Evolutionary conservation across 352 stramenopile genomes (phyloP).

Genomic region (Plasmopara muralis): DNA sequence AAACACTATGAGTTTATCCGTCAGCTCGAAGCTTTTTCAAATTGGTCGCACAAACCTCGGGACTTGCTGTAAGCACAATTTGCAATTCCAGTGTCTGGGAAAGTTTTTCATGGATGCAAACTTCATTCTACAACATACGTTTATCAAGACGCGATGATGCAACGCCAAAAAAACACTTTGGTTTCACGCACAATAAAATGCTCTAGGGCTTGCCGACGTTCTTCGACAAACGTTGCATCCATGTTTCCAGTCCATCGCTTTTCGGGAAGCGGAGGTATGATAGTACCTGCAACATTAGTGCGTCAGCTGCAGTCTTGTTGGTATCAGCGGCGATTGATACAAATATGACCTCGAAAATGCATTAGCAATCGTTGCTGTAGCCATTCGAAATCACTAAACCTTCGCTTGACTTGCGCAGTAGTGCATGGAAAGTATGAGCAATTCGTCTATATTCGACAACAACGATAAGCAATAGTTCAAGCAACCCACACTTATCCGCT

Average conservation of each 20-base stretch:
- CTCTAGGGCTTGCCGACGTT: constrained; percentile 78
- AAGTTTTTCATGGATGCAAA: constrained; percentile 78
- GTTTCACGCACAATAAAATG: constrained; percentile 70
- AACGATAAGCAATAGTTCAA: background rate
- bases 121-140: constrained; percentile 63
- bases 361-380: constrained; percentile 73
- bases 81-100: constrained; percentile 77
- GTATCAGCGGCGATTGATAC: background rate
- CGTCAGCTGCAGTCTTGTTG: background rate
- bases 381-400: constrained; percentile 89
- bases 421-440: constrained; percentile 55
- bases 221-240: constrained; percentile 86
- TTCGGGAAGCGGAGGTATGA: constrained; percentile 84
- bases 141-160: background rate
- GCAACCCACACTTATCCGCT: background rate
- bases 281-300: constrained; percentile 43
- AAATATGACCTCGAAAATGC: constrained; percentile 56
- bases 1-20: background rate
- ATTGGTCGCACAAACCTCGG: constrained; percentile 41
- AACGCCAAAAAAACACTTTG: background rate
- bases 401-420: constrained; percentile 71
- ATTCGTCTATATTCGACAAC: constrained; percentile 41
- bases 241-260: constrained; percentile 87
- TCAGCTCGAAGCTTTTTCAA: background rate
- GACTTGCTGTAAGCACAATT: constrained; percentile 75